Evolutionary conservation across 106 monocot species (phyloP).

Genomic region (Acorus gramineus): DNA sequence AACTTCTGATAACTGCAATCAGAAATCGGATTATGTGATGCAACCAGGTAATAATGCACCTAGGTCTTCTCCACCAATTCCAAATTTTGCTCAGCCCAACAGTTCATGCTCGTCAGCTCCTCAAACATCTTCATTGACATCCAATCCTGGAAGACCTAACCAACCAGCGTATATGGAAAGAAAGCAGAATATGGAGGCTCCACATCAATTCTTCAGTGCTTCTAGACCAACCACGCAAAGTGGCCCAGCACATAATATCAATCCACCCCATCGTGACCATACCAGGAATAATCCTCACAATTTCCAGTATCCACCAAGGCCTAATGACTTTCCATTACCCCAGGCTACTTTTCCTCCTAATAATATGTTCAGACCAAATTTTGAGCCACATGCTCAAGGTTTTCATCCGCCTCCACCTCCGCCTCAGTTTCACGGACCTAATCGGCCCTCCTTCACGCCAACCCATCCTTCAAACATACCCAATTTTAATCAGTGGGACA

Average conservation of each 20-base stretch:
- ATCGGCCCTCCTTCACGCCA: conserved; percentile 14
- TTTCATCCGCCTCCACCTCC: conserved; percentile 10
- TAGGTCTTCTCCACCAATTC: neutral
- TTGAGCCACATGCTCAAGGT: conserved; percentile 3
- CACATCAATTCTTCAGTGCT: conserved; percentile 16
- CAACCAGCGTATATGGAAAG: neutral
- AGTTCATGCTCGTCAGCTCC: neutral
- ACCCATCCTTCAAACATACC: conserved; percentile 14
- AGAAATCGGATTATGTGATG: conserved; percentile 3
- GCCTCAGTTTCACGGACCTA: conserved; percentile 10
- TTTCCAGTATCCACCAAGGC: conserved; percentile 10
- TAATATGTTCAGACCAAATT: conserved; percentile 8
- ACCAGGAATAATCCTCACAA: conserved; percentile 10
- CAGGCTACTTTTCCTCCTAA: conserved; percentile 12
- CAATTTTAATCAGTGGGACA: conserved; percentile 18
- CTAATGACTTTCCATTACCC: conserved; percentile 8
- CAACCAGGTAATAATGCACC: conserved; percentile 2
- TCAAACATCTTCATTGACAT: neutral
- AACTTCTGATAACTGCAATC: conserved; percentile 4
- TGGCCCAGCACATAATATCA: conserved; percentile 2
- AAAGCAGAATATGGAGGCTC: conserved; percentile 9
- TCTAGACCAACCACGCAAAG: neutral
- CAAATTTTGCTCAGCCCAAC: neutral
- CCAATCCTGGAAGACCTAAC: neutral
- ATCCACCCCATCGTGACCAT: conserved; percentile 2